Base-by-base conservation (phyloP, 2,329 filamentous ascomycete genomes). In the Periconia sp. region DNA sequence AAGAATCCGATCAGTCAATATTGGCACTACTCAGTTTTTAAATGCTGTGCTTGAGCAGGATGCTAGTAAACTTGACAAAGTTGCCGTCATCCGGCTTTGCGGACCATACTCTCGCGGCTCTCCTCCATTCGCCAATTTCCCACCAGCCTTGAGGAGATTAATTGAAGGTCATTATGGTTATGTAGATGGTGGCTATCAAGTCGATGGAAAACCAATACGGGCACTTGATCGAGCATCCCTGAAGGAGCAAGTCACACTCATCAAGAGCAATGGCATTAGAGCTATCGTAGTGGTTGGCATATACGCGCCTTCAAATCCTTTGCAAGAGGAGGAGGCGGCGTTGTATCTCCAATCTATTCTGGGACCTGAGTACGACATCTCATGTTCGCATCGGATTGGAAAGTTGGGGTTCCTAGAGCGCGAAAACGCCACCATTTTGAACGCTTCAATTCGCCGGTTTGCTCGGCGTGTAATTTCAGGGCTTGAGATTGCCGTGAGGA, bases 381-480 rank as follows among this genome's bases (percentile, higher is more conserved):
- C 76, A 1, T 76, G 72, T 46, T 76, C 74, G 0, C 68, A 72
- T 24, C 62, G 71, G 17, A 73, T 78, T 13, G 75, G 73, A 0
- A 70, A 70, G 2, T 71, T 72, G 0, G 77, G 77, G 21, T 48
- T 83, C 39, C 66, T 85, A 6, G 83, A 85, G 64, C 73, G 84
- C 25, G 84, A 86, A 61, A 86, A 86, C 54, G 83, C 83, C 0
- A 78, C 81, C 2, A 83, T 86, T 13, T 68, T 87, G 15, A 86
- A 87, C 50, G 83, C 82, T 0, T 77, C 82, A 2, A 83, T 86
- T 23, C 68, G 85, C 9, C 60, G 73, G 0, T 84, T 84, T 55
- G 83, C 82, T 0, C 72, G 75, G 12, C 73, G 73, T 49, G 85
- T 81, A 0, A 83, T 85, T 46, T 69, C 68, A 8, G 76, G 77